A percentile compares a stretch with the other conserved stretches of the same genome.
These are phyloP conservation scores for Phytophthora hibernalis DNA, from an alignment of 352 stramenopile species.

Conservation along the genomic window DNA sequence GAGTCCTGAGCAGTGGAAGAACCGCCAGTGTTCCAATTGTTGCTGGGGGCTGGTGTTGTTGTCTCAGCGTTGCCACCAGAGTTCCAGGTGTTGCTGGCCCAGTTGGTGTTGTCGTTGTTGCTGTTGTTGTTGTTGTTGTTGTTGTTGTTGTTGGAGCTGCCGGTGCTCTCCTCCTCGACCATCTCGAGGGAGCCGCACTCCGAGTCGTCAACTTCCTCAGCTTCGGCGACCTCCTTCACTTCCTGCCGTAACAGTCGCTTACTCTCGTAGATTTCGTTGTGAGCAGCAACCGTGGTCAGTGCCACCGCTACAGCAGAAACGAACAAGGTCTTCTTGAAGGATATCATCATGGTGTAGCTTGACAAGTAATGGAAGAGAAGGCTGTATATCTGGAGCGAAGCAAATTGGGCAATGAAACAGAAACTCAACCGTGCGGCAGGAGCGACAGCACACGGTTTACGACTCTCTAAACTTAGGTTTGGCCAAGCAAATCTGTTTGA, in stretches of 20 bases:
- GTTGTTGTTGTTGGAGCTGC: constrained; percentile 5
- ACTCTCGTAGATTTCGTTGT: constrained; percentile 3
- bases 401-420: constrained; percentile 9
- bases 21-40: background rate
- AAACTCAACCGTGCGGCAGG: background rate
- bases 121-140: too few species aligned
- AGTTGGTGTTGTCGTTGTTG: too few species aligned
- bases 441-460: background rate
- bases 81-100: background rate
- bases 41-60: background rate
- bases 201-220: constrained; percentile 18
- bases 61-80: background rate
- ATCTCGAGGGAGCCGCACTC: constrained; percentile 28
- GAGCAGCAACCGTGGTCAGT: background rate
- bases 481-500: background rate
- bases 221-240: constrained; percentile 1
- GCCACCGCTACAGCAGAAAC: constrained; percentile 6
- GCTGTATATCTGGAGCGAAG: background rate
- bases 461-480: background rate
- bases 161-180: constrained; percentile 6
- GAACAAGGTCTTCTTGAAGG: constrained; percentile 19
- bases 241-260: constrained; percentile 4
- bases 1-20: background rate
- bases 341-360: constrained; percentile 14
- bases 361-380: background rate